Evolutionary conservation across 805 yeast species (phyloP).

Genomic region (Monosporozyma solicola): DNA sequence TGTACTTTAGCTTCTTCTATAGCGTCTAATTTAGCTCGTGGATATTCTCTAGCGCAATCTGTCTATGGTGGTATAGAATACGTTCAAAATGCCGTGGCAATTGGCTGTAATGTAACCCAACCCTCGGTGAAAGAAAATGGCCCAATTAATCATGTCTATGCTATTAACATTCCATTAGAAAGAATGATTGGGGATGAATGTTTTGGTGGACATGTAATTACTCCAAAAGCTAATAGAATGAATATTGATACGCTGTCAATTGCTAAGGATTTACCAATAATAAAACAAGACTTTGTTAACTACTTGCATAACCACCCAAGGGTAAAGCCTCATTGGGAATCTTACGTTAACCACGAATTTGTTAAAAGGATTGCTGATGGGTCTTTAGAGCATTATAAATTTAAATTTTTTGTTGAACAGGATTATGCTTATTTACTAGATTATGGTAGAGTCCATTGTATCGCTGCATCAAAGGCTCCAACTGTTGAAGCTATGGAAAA

Average conservation of each 20-base stretch:
- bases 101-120: conserved; percentile 29
- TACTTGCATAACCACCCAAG: conserved; percentile 49
- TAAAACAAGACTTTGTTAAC: conserved; percentile 32
- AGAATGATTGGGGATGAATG: conserved; percentile 29
- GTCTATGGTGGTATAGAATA: conserved; percentile 52
- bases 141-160: conserved; percentile 61
- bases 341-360: conserved; percentile 55
- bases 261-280: conserved; percentile 3
- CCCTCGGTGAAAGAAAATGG: conserved; percentile 49
- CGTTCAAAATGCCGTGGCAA: conserved; percentile 54
- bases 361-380: conserved; percentile 45
- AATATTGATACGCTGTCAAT: background rate
- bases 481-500: conserved; percentile 41
- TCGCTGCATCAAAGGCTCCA: conserved; percentile 57
- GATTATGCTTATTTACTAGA: conserved; percentile 64
- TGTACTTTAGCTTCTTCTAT: conserved; percentile 80
- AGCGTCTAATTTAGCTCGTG: conserved; percentile 63
- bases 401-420: conserved; percentile 44
- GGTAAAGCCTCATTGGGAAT: conserved; percentile 47
- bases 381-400: conserved; percentile 39
- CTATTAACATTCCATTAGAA: conserved; percentile 29
- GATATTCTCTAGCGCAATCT: conserved; percentile 38
- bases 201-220: conserved; percentile 19
- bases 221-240: background rate
- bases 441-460: conserved; percentile 56